These are phyloP conservation scores for Hypoxylon perforatum DNA, from an alignment of 495 filamentous ascomycete genomes.

Conservation along the genomic window DNA sequence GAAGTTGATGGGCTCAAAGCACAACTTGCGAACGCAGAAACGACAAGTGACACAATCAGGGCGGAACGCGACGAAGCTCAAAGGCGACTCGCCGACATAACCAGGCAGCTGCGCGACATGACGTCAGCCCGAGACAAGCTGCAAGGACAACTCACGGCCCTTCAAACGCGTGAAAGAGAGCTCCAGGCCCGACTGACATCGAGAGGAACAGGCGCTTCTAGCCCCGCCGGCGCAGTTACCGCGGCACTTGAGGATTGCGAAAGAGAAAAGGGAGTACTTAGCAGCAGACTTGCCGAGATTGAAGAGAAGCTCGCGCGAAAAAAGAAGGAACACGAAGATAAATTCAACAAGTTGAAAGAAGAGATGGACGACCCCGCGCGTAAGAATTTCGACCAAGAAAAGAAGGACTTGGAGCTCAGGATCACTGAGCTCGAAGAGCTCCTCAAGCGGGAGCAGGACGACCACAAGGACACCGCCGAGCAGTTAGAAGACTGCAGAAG, in stretches of 20 bases:
- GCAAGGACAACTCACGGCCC: no score
- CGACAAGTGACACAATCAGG: not conserved
- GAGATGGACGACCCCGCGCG: not conserved
- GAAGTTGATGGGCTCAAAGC: not conserved
- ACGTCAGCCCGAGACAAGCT: not conserved
- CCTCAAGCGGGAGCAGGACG: no score
- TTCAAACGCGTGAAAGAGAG: slow-evolving; percentile 17
- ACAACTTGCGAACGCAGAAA: not conserved
- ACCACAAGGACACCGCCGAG: no score
- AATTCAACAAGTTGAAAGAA: not conserved
- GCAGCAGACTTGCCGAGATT: not conserved
- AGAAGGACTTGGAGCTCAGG: no score
- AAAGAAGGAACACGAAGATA: not conserved
- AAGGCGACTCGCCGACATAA: not conserved
- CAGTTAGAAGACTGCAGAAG: no score
- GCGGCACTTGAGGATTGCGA: not conserved
- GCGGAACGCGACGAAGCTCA: slow-evolving; percentile 15
- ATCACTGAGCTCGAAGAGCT: no score
- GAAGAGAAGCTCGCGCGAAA: not conserved
- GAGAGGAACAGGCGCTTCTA: slow-evolving; percentile 6
- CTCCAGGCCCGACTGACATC: slow-evolving; percentile 18
- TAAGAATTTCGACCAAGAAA: no score
- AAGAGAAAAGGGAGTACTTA: not conserved
- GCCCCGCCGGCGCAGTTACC: not conserved
- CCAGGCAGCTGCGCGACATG: not conserved